Evolutionary conservation across 257 asterid genomes (phyloP), one percentile per base, ranked within the genome.

Genomic region (Prunella vulgaris): DNA sequence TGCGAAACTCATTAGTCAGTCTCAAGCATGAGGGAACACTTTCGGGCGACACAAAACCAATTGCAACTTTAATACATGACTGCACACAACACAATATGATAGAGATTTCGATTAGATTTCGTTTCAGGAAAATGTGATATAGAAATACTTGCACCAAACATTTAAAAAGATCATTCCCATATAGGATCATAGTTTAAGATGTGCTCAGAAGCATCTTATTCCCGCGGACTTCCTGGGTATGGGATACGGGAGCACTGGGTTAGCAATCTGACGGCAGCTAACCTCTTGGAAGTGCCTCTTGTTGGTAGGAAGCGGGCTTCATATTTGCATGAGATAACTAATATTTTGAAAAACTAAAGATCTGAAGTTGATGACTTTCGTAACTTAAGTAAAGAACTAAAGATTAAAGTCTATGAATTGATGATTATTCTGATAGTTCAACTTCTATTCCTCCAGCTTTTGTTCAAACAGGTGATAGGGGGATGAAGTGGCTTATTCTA

Each of bases 1-100:
- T 35, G 21, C 82, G 83, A 17, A 80, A 71, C 38, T 78, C 85
- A 40, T 83, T 80, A 5, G 82, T 76, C 78, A 83, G 65, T 65
- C 61, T 42, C 30, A 78, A 28, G 70, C 88, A 78, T 22, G 73
- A 59, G 1, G 27, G 42, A 53, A 80, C 75, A 74, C 71, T 83
- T 73, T 83, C 88, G 53, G 88, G 84, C 0, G 85, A 83, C 51
- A 80, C 81, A 48, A 83, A 83, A 66, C 78, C 87, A 54, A 77
- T 74, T 3, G 87, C 81, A 0, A 83, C 83, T 25, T 83, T 80
- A 22, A 75, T 83, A 79, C 85, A 83, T 2, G 88, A 80, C 85
- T 83, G 84, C 75, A 54, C 54, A 54, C 42, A 59, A 78, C 7
- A 74, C 49, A 46, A 54, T 25, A 77, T 8, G 32, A 68, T 3